A percentile compares a stretch with the other conserved stretches of the same genome.
These are phyloP conservation scores for Metarhizium robertsii DNA, from an alignment of 2,329 filamentous ascomycete genomes.

Conservation along the genomic window DNA sequence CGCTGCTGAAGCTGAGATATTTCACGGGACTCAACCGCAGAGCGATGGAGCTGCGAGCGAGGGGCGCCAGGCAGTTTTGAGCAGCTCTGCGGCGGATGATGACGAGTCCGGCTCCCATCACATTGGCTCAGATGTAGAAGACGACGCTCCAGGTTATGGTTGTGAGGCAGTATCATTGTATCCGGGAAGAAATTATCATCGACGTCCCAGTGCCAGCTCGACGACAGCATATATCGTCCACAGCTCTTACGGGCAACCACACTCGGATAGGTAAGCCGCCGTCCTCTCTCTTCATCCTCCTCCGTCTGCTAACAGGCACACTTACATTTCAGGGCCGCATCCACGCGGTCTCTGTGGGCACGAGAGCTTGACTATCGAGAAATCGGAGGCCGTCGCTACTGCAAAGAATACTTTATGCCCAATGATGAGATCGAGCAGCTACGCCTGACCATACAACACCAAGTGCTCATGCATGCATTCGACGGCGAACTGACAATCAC, in stretches of 20 bases:
- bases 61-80: too few relatives aligned
- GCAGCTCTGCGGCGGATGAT: conserved; percentile 8
- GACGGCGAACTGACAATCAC: conserved; percentile 35
- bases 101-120: conserved; percentile 14
- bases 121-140: conserved; percentile 19
- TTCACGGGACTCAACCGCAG: background rate
- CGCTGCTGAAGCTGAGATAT: background rate
- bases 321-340: conserved; percentile 24
- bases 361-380: conserved; percentile 45
- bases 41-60: conserved; percentile 14
- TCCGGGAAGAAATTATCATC: conserved; percentile 30
- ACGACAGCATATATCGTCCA: conserved; percentile 24
- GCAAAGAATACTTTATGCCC: conserved; percentile 54
- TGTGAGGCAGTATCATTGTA: conserved; percentile 35
- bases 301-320: background rate
- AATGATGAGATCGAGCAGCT: conserved; percentile 58
- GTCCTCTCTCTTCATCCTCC: background rate
- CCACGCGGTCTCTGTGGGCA: conserved; percentile 40
- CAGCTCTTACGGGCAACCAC: conserved; percentile 16
- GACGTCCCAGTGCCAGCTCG: conserved; percentile 21
- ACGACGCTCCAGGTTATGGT: conserved; percentile 15
- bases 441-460: conserved; percentile 51
- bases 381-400: conserved; percentile 55
- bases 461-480: conserved; percentile 48
- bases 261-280: conserved; percentile 30